Evolutionary conservation across 352 stramenopile species (phyloP).

Genomic region (Thalassiosira exigua): DNA sequence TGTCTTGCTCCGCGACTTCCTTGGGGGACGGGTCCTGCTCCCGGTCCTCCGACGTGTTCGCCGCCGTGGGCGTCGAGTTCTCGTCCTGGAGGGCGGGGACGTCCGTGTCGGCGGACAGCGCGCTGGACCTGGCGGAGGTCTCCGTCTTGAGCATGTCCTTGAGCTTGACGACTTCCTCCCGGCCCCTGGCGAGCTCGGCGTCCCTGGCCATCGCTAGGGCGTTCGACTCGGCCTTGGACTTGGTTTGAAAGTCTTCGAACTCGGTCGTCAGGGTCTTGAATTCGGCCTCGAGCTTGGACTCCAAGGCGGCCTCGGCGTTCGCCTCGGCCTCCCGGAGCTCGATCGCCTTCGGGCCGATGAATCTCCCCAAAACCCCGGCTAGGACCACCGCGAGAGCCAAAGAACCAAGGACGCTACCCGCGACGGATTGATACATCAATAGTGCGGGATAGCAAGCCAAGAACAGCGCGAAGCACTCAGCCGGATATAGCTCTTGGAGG

Average conservation of each 20-base stretch:
- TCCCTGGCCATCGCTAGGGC: background rate
- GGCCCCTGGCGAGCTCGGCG: background rate
- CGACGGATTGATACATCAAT: constrained; percentile 3
- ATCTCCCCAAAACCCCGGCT: background rate
- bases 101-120: constrained; percentile 10
- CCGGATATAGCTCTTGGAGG: constrained; percentile 19
- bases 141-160: constrained; percentile 1
- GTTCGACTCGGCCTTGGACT: background rate
- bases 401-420: background rate
- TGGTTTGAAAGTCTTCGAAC: background rate
- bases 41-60: background rate
- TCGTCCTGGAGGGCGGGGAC: background rate
- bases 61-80: background rate
- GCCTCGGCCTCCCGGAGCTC: background rate
- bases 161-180: background rate
- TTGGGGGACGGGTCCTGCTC: background rate
- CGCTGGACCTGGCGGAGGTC: constrained; percentile 4
- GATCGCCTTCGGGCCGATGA: background rate
- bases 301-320: background rate
- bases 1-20: background rate
- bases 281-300: background rate
- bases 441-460: constrained; percentile 1
- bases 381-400: constrained; percentile 13
- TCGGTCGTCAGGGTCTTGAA: background rate
- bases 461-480: constrained; percentile 22